A percentile compares a stretch with the other conserved stretches of the same genome.
phyloP scores from a whole-genome alignment of 139 green algal genomes.

The Tetraselmis chui region DNA sequence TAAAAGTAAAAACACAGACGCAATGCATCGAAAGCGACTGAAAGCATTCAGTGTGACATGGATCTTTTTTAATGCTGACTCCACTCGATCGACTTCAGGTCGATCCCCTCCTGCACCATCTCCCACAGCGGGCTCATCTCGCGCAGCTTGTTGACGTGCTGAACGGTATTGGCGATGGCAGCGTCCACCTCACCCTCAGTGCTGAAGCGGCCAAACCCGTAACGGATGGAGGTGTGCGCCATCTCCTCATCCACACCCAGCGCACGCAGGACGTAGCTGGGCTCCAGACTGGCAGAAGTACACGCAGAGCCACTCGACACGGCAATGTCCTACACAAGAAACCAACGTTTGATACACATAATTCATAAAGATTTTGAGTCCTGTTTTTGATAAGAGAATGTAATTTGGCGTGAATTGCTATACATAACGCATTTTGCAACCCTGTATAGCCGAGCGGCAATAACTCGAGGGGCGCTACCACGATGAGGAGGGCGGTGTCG shows the following conservation, averaged over 20 bases:
- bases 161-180: slow-evolving; percentile 71
- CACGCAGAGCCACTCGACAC: slow-evolving; percentile 86
- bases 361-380: too few species aligned
- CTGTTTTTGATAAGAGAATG: too few species aligned
- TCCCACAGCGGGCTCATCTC: slow-evolving; percentile 97
- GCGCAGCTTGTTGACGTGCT: slow-evolving; percentile 89
- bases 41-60: too few species aligned
- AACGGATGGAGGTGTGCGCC: slow-evolving; percentile 78
- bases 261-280: slow-evolving; percentile 92
- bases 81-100: slow-evolving; percentile 97
- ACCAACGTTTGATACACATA: too few species aligned
- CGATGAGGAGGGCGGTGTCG: too few species aligned
- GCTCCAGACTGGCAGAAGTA: slow-evolving; percentile 91
- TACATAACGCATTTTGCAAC: too few species aligned
- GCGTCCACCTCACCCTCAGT: slow-evolving; percentile 48
- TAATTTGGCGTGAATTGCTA: too few species aligned
- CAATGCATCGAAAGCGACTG: too few species aligned
- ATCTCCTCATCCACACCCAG: slow-evolving; percentile 98
- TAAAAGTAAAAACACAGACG: too few species aligned
- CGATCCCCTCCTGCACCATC: slow-evolving; percentile 94
- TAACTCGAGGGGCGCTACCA: too few species aligned
- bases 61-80: slow-evolving; percentile 74
- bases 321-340: slow-evolving; percentile 69
- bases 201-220: slow-evolving; percentile 17
- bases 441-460: too few species aligned